Base-by-base conservation (phyloP, 2,329 filamentous ascomycete genomes). In the Aureobasidium sp. region DNA sequence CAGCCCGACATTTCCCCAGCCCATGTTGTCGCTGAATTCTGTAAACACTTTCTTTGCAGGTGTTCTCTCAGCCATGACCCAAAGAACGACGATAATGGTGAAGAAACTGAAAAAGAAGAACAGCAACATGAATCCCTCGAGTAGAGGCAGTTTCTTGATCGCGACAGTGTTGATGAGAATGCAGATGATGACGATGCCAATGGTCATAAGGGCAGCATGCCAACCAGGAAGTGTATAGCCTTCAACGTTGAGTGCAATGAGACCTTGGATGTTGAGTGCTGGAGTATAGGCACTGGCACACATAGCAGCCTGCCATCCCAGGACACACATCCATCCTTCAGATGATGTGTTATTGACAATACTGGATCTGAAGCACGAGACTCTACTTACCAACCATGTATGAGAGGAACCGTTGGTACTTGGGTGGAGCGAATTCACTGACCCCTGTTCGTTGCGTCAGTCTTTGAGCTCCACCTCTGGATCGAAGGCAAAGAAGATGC, bases 41-140 rank as follows among this genome's bases (percentile, higher is more conserved):
- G 71, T 72, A 63, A 77, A 77, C 2, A 76, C 76, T 5, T 69
- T 63, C 62, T 48, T 67, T 5, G 66, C 66, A 32, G 65, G 61
- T 12, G 65, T 66, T 15, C 68, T 65, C 15, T 71, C 70, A 7
- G 69, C 66, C 24, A 71, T 64, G 17, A 69, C 69, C 65, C 63
- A 65, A 20, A 69, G 60, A 6, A 67, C 55, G 7, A 65, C 57
- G 59, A 66, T 63, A 1, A 73, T 66, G 2, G 72, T 68, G 4
- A 74, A 67, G 67, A 73, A 78, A 37, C 71, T 74, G 29, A 77
- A 66, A 41, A 75, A 66, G 62, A 78, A 76, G 3, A 77, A 61
- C 17, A 73, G 69, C 44, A 77, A 68, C 36, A 76, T 69, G 5
- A 74, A 50, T 43, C 74, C 75, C 47, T 78, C 71, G 12, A 75